Evolutionary conservation across 2,329 filamentous ascomycete genomes (phyloP).

Genomic region (Fusarium tuaranense): DNA sequence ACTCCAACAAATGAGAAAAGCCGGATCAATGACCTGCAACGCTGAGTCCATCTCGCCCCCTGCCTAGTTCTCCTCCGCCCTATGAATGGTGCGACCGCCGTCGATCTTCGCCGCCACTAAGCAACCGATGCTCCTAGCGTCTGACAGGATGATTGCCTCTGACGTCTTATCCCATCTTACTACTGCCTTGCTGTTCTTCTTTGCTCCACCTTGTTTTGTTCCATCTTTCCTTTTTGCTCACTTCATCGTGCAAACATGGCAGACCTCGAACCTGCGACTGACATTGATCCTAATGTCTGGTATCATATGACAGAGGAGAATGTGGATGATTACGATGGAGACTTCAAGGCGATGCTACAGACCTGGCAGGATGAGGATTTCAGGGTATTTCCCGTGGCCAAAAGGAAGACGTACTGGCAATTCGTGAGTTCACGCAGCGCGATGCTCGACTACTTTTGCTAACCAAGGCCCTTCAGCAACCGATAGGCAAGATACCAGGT

Average conservation of each 20-base stretch:
- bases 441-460: constrained; percentile 13
- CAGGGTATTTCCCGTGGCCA: constrained; percentile 30
- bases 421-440: background rate
- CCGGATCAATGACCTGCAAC: background rate
- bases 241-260: constrained; percentile 19
- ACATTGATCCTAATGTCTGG: constrained; percentile 49
- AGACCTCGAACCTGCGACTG: constrained; percentile 20
- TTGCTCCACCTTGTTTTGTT: background rate
- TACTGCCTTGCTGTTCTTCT: background rate
- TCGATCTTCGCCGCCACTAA: background rate
- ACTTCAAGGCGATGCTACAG: constrained; percentile 39
- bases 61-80: background rate
- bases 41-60: background rate
- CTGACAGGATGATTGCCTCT: background rate
- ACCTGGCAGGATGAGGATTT: constrained; percentile 27
- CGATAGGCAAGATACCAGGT: constrained; percentile 37
- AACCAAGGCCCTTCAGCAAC: constrained; percentile 44
- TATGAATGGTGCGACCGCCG: background rate
- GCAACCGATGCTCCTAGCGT: background rate
- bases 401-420: constrained; percentile 9
- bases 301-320: constrained; percentile 48
- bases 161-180: background rate
- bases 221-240: background rate
- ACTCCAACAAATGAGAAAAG: background rate
- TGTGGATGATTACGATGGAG: constrained; percentile 43